phyloP scores from a whole-genome alignment of 441 rosid species.

The Biscutella auriculata region DNA sequence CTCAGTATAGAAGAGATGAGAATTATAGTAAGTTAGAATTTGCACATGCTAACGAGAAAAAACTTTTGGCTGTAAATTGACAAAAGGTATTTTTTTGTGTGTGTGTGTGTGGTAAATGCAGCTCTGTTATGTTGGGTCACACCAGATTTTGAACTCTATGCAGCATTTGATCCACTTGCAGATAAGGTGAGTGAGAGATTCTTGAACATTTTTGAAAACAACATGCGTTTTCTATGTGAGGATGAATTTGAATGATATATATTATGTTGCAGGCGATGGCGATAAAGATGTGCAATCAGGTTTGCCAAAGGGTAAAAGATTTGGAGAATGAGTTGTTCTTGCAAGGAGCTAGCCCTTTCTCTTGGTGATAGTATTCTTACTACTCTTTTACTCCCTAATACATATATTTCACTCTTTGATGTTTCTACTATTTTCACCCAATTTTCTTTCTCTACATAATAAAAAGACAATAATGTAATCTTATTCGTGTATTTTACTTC shows the following conservation, averaged over 20 bases:
- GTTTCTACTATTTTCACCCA: neutral
- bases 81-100: neutral
- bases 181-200: constrained; percentile 77
- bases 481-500: too few species aligned
- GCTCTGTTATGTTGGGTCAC: constrained; percentile 96
- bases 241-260: neutral
- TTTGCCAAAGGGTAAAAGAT: constrained; percentile 89
- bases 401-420: neutral
- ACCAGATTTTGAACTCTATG: constrained; percentile 93
- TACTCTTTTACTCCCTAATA: neutral
- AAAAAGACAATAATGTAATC: too few species aligned
- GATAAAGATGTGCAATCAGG: constrained; percentile 83
- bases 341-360: constrained; percentile 96
- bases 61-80: neutral
- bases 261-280: constrained; percentile 55
- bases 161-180: constrained; percentile 94
- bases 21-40: constrained; percentile 45
- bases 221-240: too few species aligned
- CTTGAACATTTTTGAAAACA: too few species aligned
- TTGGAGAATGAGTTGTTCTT: constrained; percentile 89
- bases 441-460: too few species aligned
- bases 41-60: neutral
- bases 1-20: constrained; percentile 94
- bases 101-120: constrained; percentile 23
- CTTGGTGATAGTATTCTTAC: constrained; percentile 54